Percentiles rank a stretch among this genome's conserved stretches.
Conservation (phyloP, 2,329 filamentous ascomycete species). For the Zymoseptoria passerinii region DNA sequence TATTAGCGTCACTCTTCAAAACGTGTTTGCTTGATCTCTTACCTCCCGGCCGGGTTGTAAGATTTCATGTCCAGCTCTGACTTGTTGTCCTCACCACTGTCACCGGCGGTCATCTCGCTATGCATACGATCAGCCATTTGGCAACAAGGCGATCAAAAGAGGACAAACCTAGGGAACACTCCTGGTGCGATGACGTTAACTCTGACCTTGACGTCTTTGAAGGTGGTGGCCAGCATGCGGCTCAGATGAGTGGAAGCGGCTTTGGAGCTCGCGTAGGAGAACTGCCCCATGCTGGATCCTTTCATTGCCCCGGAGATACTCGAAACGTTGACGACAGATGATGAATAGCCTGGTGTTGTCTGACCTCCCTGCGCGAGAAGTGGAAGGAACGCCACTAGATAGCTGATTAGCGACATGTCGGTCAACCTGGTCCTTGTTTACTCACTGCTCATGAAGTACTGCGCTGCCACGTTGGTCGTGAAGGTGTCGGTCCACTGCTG, state of each 20-base stretch:
- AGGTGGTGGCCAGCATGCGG: slow-evolving; percentile 40
- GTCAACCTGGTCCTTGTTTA: neutral
- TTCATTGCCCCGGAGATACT: slow-evolving; percentile 47
- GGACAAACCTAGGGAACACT: slow-evolving; percentile 29
- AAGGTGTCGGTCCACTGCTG: slow-evolving; percentile 44
- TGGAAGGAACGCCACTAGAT: slow-evolving; percentile 42
- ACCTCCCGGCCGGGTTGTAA: slow-evolving; percentile 37
- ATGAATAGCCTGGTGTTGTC: slow-evolving; percentile 41
- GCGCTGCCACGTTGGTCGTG: slow-evolving; percentile 43
- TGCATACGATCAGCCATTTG: neutral
- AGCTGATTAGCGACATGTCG: neutral
- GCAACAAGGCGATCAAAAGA: neutral
- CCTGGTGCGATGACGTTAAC: slow-evolving; percentile 39
- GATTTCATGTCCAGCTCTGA: slow-evolving; percentile 34
- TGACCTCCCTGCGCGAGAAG: slow-evolving; percentile 43
- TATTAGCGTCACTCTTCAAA: neutral
- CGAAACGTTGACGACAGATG: slow-evolving; percentile 46
- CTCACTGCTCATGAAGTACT: slow-evolving; percentile 43
- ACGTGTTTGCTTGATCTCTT: neutral
- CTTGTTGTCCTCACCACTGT: slow-evolving; percentile 41
- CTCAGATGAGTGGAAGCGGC: slow-evolving; percentile 40
- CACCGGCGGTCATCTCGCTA: slow-evolving; percentile 42
- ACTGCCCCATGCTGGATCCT: slow-evolving; percentile 43
- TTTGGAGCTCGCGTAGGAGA: slow-evolving; percentile 46
- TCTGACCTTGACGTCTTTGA: slow-evolving; percentile 36